These are phyloP conservation scores for Tricholomella constricta DNA, from an alignment of 768 basidiomycete genomes.

Conservation along the genomic window DNA sequence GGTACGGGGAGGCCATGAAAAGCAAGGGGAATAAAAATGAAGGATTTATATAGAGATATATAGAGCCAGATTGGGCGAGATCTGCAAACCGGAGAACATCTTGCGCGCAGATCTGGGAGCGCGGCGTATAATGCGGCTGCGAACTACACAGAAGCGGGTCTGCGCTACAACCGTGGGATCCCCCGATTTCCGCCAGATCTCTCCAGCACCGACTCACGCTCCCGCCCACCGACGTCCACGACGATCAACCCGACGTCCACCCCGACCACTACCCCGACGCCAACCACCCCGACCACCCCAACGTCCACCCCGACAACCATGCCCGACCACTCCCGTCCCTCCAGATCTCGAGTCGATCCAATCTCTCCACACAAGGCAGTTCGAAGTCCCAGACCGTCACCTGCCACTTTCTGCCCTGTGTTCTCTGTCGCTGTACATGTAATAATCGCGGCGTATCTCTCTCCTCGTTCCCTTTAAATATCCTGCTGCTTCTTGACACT, in stretches of 20 bases:
- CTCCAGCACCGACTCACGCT: neutral
- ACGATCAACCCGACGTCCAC: neutral
- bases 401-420: conserved; percentile 16
- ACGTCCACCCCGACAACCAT: conserved; percentile 3
- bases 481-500: neutral
- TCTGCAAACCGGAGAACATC: conserved; percentile 13
- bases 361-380: conserved; percentile 24
- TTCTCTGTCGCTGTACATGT: conserved; percentile 21
- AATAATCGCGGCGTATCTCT: conserved; percentile 13
- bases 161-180: conserved; percentile 35
- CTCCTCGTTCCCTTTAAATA: neutral
- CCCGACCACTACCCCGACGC: conserved; percentile 13
- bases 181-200: neutral
- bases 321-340: neutral
- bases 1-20: conserved; percentile 11
- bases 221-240: too few relatives aligned
- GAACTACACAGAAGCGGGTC: neutral
- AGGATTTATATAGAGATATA: conserved; percentile 13
- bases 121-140: conserved; percentile 6
- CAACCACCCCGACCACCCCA: neutral
- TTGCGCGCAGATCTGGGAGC: conserved; percentile 16
- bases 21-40: neutral
- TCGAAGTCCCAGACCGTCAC: too few relatives aligned
- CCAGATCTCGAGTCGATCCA: conserved; percentile 16
- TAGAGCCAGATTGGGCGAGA: conserved; percentile 18